These are phyloP conservation scores for Mortierella sp. DNA, from an alignment of 371 early-diverging fungal species.

Conservation along the genomic window DNA sequence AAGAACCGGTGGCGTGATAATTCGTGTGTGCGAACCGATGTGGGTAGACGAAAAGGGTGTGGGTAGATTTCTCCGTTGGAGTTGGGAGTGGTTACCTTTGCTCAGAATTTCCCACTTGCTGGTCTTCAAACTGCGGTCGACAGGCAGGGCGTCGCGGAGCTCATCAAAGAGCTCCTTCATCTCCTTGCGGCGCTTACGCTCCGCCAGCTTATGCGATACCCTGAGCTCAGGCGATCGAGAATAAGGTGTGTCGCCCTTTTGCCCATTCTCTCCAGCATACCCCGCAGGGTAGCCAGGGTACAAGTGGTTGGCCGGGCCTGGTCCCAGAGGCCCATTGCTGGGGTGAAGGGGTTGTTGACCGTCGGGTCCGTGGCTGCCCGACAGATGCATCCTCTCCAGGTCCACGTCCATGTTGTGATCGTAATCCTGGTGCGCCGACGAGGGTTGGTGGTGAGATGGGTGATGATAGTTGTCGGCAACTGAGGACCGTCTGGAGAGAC, in stretches of 20 bases:
- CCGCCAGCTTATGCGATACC: constrained; percentile 87
- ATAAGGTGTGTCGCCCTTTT: constrained; percentile 71
- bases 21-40: neutral
- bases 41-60: neutral
- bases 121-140: constrained; percentile 80
- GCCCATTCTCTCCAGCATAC: constrained; percentile 10
- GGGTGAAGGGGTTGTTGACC: neutral
- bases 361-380: constrained; percentile 33
- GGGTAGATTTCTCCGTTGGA: neutral
- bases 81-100: constrained; percentile 67
- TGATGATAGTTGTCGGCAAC: constrained; percentile 38
- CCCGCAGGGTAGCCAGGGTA: constrained; percentile 51
- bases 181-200: constrained; percentile 86
- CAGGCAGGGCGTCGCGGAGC: constrained; percentile 79
- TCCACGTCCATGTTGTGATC: constrained; percentile 46
- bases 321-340: constrained; percentile 5
- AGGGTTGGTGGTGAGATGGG: constrained; percentile 27
- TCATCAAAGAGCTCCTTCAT: constrained; percentile 93
- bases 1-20: neutral
- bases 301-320: constrained; percentile 32
- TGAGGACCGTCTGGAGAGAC: constrained; percentile 43
- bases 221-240: constrained; percentile 77
- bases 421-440: constrained; percentile 33
- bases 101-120: constrained; percentile 92
- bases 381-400: constrained; percentile 49